Conservation (phyloP, 495 filamentous ascomycete genomes). For the Aspergillus ostianus region DNA sequence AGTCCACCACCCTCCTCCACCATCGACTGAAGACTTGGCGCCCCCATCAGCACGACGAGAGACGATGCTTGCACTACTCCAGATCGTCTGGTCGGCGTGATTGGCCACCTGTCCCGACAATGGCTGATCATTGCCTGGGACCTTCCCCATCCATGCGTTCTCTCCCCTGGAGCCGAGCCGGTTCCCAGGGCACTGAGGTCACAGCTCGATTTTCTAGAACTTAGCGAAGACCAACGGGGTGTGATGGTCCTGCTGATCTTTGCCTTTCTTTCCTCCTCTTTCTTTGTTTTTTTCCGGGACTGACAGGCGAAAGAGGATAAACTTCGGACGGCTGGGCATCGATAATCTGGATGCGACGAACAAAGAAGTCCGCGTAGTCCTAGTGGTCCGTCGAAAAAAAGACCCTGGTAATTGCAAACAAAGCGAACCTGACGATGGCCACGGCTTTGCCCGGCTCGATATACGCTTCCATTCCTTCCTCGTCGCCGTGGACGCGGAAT, state of each 20-base stretch:
- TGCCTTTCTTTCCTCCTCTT: neutral
- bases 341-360: slow-evolving; percentile 1
- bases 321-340: neutral
- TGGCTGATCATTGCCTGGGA: slow-evolving; percentile 6
- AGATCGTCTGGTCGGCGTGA: neutral
- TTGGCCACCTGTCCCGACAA: slow-evolving; percentile 10
- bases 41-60: slow-evolving; percentile 6
- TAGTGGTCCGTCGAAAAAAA: slow-evolving; percentile 1
- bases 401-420: neutral
- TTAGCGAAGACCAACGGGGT: slow-evolving; percentile 4
- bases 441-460: neutral
- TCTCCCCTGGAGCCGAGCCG: neutral
- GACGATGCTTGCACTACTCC: slow-evolving; percentile 5
- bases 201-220: slow-evolving; percentile 15
- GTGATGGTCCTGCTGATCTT: neutral
- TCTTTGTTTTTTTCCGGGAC: neutral
- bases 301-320: neutral
- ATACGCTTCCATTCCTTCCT: neutral
- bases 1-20: too few species aligned
- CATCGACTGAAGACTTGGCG: slow-evolving; percentile 17
- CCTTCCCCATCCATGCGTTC: slow-evolving; percentile 15
- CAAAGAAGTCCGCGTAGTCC: neutral
- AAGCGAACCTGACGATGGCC: too few species aligned
- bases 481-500: too few species aligned
- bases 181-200: neutral